phyloP scores from a whole-genome alignment of 495 filamentous ascomycete species.

The Neurospora sp. region DNA sequence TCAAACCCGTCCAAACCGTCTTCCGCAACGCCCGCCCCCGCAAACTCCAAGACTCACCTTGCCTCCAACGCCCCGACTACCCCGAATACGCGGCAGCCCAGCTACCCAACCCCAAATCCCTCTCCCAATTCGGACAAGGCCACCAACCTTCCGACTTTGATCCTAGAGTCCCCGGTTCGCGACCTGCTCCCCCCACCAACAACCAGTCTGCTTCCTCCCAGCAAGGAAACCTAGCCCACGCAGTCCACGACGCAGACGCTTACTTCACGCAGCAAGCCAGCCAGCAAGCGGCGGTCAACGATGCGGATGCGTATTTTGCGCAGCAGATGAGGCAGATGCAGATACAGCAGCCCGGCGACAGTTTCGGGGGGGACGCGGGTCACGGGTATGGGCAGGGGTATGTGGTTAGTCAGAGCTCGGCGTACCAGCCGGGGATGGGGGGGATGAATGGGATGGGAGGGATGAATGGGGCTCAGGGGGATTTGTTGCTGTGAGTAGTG shows the following conservation, averaged over 20 bases:
- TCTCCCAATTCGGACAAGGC: slow-evolving; percentile 40
- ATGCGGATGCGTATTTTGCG: slow-evolving; percentile 80
- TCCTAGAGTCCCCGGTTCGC: slow-evolving; percentile 16
- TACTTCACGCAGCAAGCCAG: slow-evolving; percentile 61
- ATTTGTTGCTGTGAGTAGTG: slow-evolving; percentile 47
- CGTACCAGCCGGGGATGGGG: slow-evolving; percentile 43
- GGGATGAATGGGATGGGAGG: slow-evolving; percentile 33
- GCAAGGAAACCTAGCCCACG: slow-evolving; percentile 45
- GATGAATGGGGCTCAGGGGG: slow-evolving; percentile 29
- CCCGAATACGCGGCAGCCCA: slow-evolving; percentile 13
- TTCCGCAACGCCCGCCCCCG: slow-evolving; percentile 70
- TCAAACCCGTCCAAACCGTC: slow-evolving; percentile 94
- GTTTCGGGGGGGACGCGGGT: slow-evolving; percentile 37
- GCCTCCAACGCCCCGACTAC: slow-evolving; percentile 60
- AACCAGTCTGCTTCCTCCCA: too few relatives aligned
- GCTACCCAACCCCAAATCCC: slow-evolving; percentile 27
- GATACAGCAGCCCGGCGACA: slow-evolving; percentile 38
- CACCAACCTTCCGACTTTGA: slow-evolving; percentile 32
- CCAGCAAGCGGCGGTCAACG: slow-evolving; percentile 47
- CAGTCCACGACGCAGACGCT: slow-evolving; percentile 71
- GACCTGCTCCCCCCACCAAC: background rate
- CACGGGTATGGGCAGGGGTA: slow-evolving; percentile 37
- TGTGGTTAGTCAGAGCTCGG: slow-evolving; percentile 55
- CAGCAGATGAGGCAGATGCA: slow-evolving; percentile 63
- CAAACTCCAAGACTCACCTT: slow-evolving; percentile 67